These are phyloP conservation scores for Strobilomyces confusus DNA, from an alignment of 768 basidiomycete species.

Conservation along the genomic window DNA sequence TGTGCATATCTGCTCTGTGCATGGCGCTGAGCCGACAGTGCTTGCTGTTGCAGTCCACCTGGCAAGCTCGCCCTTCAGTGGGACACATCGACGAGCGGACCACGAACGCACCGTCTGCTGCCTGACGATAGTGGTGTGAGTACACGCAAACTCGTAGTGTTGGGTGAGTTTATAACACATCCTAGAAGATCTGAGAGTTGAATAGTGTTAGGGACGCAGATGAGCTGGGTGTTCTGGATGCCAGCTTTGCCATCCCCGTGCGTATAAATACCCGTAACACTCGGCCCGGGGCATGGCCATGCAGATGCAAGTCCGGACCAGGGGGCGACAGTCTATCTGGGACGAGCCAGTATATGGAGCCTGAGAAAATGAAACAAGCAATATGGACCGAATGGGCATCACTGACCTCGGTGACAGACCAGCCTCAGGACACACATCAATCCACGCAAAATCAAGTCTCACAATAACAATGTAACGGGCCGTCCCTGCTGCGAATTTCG, in stretches of 20 bases:
- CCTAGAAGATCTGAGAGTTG: neutral
- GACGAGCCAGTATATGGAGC: constrained; percentile 5
- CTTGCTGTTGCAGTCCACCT: constrained; percentile 48
- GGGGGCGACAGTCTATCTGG: neutral
- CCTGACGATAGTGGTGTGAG: constrained; percentile 28
- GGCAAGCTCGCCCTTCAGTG: neutral
- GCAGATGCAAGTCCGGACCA: constrained; percentile 2
- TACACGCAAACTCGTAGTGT: constrained; percentile 32
- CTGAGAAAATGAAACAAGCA: constrained; percentile 19
- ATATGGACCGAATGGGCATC: constrained; percentile 9
- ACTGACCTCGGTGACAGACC: neutral
- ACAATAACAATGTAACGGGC: neutral
- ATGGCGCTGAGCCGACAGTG: constrained; percentile 38
- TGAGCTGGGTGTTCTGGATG: constrained; percentile 3
- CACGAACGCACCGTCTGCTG: constrained; percentile 33
- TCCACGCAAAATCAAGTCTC: constrained; percentile 12
- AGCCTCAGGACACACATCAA: constrained; percentile 3
- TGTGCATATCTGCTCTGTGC: constrained; percentile 33
- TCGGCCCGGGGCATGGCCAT: constrained; percentile 6
- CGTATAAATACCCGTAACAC: constrained; percentile 22
- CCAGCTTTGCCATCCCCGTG: neutral
- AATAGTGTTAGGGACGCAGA: neutral
- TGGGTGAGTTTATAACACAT: constrained; percentile 37
- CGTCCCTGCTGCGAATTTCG: constrained; percentile 12
- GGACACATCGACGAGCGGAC: neutral